Percentiles rank a stretch among this genome's conserved stretches.
phyloP scores from a whole-genome alignment of 2,329 filamentous ascomycete species.

The Massarina eburnea region DNA sequence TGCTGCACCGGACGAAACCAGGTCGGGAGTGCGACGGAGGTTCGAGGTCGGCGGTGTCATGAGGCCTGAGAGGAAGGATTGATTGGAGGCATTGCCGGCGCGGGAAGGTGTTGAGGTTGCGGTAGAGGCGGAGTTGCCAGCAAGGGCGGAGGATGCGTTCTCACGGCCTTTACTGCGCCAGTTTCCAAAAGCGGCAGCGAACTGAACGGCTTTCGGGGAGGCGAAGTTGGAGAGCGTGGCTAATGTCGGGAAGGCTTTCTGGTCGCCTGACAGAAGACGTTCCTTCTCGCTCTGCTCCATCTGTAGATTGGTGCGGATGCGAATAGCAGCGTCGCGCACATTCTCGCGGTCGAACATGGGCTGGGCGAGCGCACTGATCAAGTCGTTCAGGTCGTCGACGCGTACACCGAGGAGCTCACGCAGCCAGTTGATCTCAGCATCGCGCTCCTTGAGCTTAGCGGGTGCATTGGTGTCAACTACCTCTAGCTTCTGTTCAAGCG shows the following conservation, averaged over 20 bases:
- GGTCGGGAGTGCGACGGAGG: slow-evolving; percentile 62
- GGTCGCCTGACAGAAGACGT: slow-evolving; percentile 69
- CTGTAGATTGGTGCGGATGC: slow-evolving; percentile 89
- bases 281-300: slow-evolving; percentile 98
- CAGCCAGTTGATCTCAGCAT: slow-evolving; percentile 93
- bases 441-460: slow-evolving; percentile 82
- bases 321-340: slow-evolving; percentile 87
- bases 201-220: slow-evolving; percentile 80
- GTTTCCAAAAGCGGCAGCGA: slow-evolving; percentile 96
- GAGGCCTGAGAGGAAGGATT: slow-evolving; percentile 73
- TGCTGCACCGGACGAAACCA: slow-evolving; percentile 36
- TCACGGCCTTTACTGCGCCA: slow-evolving; percentile 78
- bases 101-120: slow-evolving; percentile 35
- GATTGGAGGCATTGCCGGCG: slow-evolving; percentile 50
- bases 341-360: slow-evolving; percentile 75
- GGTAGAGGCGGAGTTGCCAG: slow-evolving; percentile 28
- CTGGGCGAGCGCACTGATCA: slow-evolving; percentile 76
- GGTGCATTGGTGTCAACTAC: slow-evolving; percentile 75
- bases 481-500: slow-evolving; percentile 72
- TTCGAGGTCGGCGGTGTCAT: slow-evolving; percentile 86
- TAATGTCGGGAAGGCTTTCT: slow-evolving; percentile 68
- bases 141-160: slow-evolving; percentile 51
- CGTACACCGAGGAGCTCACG: slow-evolving; percentile 90
- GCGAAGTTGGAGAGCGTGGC: slow-evolving; percentile 76
- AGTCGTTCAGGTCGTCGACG: slow-evolving; percentile 87